A percentile compares a stretch with the other conserved stretches of the same genome.
phyloP scores from a whole-genome alignment of 768 basidiomycete species.

The Tremella fuciformis region DNA sequence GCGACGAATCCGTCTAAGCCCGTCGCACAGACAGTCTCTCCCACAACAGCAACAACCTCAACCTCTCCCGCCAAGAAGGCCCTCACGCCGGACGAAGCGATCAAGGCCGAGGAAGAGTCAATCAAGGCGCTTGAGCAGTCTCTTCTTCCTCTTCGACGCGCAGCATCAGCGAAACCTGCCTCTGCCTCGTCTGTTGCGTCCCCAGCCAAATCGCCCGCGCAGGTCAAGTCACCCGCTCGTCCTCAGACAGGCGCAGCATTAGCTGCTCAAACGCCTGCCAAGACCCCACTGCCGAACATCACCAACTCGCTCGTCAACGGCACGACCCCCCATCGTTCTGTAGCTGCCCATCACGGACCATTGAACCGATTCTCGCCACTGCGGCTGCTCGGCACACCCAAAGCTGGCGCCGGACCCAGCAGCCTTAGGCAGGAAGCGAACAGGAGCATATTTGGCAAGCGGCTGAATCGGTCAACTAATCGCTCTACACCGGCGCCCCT shows the following conservation, averaged over 20 bases:
- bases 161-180: conserved; percentile 1
- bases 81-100: conserved; percentile 38
- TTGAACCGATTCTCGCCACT: conserved; percentile 33
- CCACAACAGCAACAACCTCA: background rate
- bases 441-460: background rate
- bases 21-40: background rate
- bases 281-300: conserved; percentile 27
- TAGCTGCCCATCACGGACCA: conserved; percentile 3
- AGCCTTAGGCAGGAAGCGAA: conserved; percentile 9
- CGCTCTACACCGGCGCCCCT: background rate
- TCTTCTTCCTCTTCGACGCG: conserved; percentile 25
- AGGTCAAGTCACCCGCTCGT: too few relatives aligned
- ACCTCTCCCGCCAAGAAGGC: conserved; percentile 10
- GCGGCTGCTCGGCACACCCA: conserved; percentile 25
- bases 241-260: conserved; percentile 1
- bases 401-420: conserved; percentile 17
- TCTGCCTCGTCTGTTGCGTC: background rate
- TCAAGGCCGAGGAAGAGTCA: conserved; percentile 46
- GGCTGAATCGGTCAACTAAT: background rate
- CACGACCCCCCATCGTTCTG: conserved; percentile 25
- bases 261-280: conserved; percentile 12
- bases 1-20: background rate
- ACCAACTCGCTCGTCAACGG: conserved; percentile 39
- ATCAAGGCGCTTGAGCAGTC: conserved; percentile 38
- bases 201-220: background rate